These are phyloP conservation scores for Punica granatum DNA, from an alignment of 345 rosid genomes.

Conservation along the genomic window DNA sequence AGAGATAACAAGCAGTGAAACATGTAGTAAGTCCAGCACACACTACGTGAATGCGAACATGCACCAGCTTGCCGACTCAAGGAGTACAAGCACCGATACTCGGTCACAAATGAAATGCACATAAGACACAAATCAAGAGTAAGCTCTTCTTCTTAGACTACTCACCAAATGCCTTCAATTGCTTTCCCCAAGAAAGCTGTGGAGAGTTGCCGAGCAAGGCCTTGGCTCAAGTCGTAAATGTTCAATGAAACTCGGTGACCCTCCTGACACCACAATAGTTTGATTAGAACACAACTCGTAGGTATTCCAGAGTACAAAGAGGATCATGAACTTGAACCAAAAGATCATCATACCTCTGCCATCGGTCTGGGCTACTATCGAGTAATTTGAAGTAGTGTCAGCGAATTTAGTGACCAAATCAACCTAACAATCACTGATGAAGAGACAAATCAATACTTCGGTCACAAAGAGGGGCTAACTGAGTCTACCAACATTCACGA, in stretches of 20 bases:
- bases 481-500: not conserved
- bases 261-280: conserved; percentile 44
- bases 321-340: not conserved
- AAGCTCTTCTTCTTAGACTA: not conserved
- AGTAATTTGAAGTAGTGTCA: not conserved
- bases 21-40: not conserved
- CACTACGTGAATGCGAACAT: not conserved
- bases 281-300: not conserved
- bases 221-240: conserved; percentile 89
- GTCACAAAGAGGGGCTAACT: not conserved
- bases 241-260: conserved; percentile 62
- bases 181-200: conserved; percentile 66
- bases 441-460: not conserved
- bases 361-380: conserved; percentile 17
- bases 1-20: not conserved
- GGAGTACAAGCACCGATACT: not conserved
- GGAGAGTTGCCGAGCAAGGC: conserved; percentile 89
- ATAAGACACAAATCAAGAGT: not conserved
- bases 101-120: not conserved
- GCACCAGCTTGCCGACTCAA: not conserved
- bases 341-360: conserved; percentile 53
- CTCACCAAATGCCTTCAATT: conserved; percentile 91
- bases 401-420: not conserved
- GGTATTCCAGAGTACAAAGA: not conserved
- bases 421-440: not conserved